phyloP scores from a whole-genome alignment of 768 basidiomycete species.

The Kwoniella sp. region DNA sequence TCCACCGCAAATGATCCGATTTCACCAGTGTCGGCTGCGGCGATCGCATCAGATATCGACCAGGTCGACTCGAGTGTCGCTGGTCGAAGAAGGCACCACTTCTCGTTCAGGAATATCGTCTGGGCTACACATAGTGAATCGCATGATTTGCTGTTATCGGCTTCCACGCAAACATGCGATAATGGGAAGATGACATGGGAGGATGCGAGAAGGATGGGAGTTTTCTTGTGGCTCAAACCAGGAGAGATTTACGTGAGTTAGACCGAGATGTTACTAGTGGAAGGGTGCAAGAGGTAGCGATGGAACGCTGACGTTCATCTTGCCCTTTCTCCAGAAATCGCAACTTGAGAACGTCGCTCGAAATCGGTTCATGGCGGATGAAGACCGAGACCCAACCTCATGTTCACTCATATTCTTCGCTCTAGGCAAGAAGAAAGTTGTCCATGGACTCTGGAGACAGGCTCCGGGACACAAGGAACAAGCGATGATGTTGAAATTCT shows the following conservation, averaged over 20 bases:
- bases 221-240: slow-evolving; percentile 85
- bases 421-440: slow-evolving; percentile 84
- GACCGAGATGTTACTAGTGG: too few species aligned
- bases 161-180: slow-evolving; percentile 68
- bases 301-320: too few species aligned
- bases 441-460: slow-evolving; percentile 94
- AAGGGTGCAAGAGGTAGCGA: too few species aligned
- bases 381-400: slow-evolving; percentile 80
- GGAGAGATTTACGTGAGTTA: slow-evolving; percentile 71
- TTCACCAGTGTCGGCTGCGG: slow-evolving; percentile 19
- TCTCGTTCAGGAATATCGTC: slow-evolving; percentile 75
- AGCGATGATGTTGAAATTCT: slow-evolving; percentile 81
- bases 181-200: slow-evolving; percentile 85
- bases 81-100: slow-evolving; percentile 23
- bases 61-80: not conserved
- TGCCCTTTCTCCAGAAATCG: slow-evolving; percentile 20
- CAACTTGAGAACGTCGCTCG: slow-evolving; percentile 87
- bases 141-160: slow-evolving; percentile 76
- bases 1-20: slow-evolving; percentile 56
- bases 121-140: slow-evolving; percentile 98
- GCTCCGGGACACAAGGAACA: slow-evolving; percentile 93
- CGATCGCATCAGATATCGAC: not conserved
- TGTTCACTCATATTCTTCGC: slow-evolving; percentile 95
- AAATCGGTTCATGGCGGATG: slow-evolving; percentile 86
- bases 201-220: slow-evolving; percentile 80